Evolutionary conservation across 345 rosid genomes (phyloP), one percentile per base, ranked within the genome.

Genomic region (Camelina hispida): DNA sequence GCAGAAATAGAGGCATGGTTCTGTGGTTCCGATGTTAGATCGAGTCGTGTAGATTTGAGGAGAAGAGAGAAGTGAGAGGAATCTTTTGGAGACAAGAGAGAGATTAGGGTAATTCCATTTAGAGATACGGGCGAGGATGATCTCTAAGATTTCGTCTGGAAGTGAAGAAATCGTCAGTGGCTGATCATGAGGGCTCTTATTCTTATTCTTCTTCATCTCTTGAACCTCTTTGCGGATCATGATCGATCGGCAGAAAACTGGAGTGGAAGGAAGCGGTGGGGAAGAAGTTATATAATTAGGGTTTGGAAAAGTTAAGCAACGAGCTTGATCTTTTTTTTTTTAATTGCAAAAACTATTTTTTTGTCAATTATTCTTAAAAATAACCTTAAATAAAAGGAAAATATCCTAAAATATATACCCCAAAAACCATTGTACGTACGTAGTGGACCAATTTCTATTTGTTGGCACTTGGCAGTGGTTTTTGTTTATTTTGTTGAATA

Each of bases 101-200:
- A 92, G 93, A 3, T 34, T 43, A 15, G 92, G 91, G 77, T 84
- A 84, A 46, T 79, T 68, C 38, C 78, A 79, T 35, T 84, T 79
- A 3, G 92, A 90, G 50, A 86, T 23, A 25, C 91, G 87, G 2
- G 93, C 88, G 17, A 92, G 73, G 54, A 81, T 68, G 66, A 79
- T 83, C 35, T 87, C 35, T 11, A 86, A 72, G 57, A 91, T 76
- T 71, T 91, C 97, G 46, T 84, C 66, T n/a, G 92, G 86, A 2
- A 62, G 34, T 7, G 66, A 37, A 17, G 40, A 66, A 18, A 55
- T 2, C 35, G 51, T 20, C 23, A 5, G 23, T 10, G 25, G 13
- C 54, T 17, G 48, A 44, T 7, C 11, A 51, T 17, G 48, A 44
- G 2, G 16, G 7, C 15, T 11, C 22, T 48, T 32, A 5, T 32